phyloP scores from a whole-genome alignment of 805 yeast genomes.

The Saccharomycopsis babjevae region DNA sequence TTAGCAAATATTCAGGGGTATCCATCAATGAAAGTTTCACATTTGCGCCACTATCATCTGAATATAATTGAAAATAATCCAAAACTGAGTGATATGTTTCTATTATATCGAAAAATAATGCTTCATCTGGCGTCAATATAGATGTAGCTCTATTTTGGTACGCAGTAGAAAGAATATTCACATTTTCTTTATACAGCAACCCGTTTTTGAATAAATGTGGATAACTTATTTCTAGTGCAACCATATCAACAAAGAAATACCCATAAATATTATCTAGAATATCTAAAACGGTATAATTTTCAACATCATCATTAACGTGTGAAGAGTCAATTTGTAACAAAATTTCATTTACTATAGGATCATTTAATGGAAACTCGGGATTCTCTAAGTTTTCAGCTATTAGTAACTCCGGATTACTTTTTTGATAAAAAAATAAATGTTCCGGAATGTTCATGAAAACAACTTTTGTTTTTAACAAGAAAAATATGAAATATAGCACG shows the following conservation, averaged over 20 bases:
- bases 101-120: conserved; percentile 3
- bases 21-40: conserved; percentile 8
- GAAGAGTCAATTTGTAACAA: not conserved
- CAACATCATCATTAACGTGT: not conserved
- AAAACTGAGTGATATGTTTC: conserved; percentile 3
- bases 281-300: conserved; percentile 7
- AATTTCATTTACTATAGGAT: not conserved
- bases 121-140: not conserved
- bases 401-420: not conserved
- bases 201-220: conserved; percentile 9
- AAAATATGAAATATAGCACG: conserved; percentile 6
- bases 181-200: conserved; percentile 1
- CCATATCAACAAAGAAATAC: not conserved
- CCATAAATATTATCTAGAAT: conserved; percentile 6
- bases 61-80: conserved; percentile 8
- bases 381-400: not conserved
- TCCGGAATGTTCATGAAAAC: conserved; percentile 12
- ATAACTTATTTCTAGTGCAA: not conserved
- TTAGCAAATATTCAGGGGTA: conserved; percentile 5
- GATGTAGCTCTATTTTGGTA: not conserved
- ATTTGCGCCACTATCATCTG: not conserved
- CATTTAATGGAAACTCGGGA: not conserved
- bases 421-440: conserved; percentile 10
- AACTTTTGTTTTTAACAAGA: conserved; percentile 1
- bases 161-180: not conserved